Evolutionary conservation across 768 basidiomycete species (phyloP), one percentile per base, ranked within the genome.

Genomic region (Brasilioporus rufonigricans): DNA sequence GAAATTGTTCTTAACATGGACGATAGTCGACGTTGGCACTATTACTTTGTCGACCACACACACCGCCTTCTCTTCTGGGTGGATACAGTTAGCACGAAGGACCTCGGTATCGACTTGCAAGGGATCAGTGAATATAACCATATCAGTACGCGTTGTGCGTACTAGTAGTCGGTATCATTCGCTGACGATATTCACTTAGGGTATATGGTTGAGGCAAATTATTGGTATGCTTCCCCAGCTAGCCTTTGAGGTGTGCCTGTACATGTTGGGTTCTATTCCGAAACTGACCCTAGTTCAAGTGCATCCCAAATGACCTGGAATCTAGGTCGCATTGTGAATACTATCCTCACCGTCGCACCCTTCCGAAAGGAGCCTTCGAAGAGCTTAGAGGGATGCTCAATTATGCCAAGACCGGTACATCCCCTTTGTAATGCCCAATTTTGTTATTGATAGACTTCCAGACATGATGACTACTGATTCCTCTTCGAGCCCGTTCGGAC

Each of bases 1-100:
- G 57, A 62, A 27, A 36, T 61, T 5, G 61, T 62, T 11, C 16
- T 59, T 10, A 56, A 61, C 9, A 40, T 64, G 31, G 51, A 56
- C 8, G 33, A 44, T 6, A 4, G 2, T n/a, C 21, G 8, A 8
- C 1, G 1, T 21, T 64, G 62, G 43, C 14, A 19, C n/a, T 64
- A 62, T 44, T 57, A 62, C 33, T 62, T 62, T 35, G 61, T 56
- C 18, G 62, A 62, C 48, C 62, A 62, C 32, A 40, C 18, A 7
- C 10, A 59, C 21, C 57, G 33, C 26, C 61, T 62, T 36, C 50
- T 63, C 13, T 64, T 64, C 23, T 62, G 61, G 61, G 19, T 62
- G 16, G 44, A 60, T 3, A 6, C 14, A 3, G 29, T 63, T 0
- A 29, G 14, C 12, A 21, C 35, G 19, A 36, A 31, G 5, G 19